These are phyloP conservation scores for Xylaria sp. DNA, from an alignment of 2,329 filamentous ascomycete genomes.

Conservation along the genomic window DNA sequence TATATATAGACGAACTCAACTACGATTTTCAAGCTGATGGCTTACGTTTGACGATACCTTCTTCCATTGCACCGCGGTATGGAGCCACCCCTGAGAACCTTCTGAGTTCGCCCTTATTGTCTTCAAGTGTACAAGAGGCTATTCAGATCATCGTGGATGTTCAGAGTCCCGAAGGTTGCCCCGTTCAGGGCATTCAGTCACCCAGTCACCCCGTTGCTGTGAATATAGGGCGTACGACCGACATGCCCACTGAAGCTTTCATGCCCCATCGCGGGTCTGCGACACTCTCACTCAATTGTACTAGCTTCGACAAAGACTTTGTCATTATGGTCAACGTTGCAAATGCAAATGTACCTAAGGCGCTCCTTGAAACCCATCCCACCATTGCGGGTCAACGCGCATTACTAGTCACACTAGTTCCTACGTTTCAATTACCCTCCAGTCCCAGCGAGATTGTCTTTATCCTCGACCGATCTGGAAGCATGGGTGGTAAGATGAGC, in stretches of 20 bases:
- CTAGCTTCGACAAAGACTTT: slow-evolving; percentile 26
- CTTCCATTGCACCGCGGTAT: slow-evolving; percentile 32
- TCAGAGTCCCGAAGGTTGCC: slow-evolving; percentile 23
- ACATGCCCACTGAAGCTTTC: slow-evolving; percentile 19
- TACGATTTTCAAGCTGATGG: slow-evolving; percentile 29
- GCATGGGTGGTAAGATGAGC: slow-evolving; percentile 27
- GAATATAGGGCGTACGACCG: slow-evolving; percentile 21
- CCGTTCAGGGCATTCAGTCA: slow-evolving; percentile 20
- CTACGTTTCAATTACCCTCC: slow-evolving; percentile 20
- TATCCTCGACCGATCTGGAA: slow-evolving; percentile 31
- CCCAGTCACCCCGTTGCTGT: slow-evolving; percentile 28
- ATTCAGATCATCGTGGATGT: slow-evolving; percentile 27
- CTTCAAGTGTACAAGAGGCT: not conserved
- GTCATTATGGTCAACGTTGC: slow-evolving; percentile 16
- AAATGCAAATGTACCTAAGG: slow-evolving; percentile 23
- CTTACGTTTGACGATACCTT: slow-evolving; percentile 32
- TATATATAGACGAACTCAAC: slow-evolving; percentile 27
- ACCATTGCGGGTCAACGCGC: slow-evolving; percentile 24
- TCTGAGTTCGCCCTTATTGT: slow-evolving; percentile 1
- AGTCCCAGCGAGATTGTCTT: slow-evolving; percentile 25
- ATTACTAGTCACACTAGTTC: slow-evolving; percentile 24
- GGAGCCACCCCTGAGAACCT: slow-evolving; percentile 16
- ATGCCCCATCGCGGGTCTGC: slow-evolving; percentile 24
- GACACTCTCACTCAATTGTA: slow-evolving; percentile 20
- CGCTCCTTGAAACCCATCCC: slow-evolving; percentile 29